phyloP scores from a whole-genome alignment of 2,329 filamentous ascomycete genomes.

The Pochonia chlamydosporia region DNA sequence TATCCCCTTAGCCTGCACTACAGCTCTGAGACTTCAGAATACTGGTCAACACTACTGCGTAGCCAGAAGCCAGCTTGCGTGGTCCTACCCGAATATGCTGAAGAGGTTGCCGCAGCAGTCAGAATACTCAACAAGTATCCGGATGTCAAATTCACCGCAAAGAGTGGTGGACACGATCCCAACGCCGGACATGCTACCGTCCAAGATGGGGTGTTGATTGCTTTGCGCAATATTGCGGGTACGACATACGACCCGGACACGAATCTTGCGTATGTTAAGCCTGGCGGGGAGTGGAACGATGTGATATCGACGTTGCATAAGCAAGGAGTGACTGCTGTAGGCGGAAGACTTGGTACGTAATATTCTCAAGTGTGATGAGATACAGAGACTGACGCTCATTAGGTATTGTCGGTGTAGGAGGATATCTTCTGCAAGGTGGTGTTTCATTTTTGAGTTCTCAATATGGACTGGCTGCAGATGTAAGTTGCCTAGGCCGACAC shows the following conservation, averaged over 20 bases:
- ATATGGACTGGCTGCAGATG: conserved; percentile 21
- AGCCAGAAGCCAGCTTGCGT: conserved; percentile 29
- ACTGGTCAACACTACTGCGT: conserved; percentile 27
- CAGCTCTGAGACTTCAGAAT: conserved; percentile 6
- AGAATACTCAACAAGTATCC: conserved; percentile 22
- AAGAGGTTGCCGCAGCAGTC: conserved; percentile 27
- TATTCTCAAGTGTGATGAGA: too few species aligned
- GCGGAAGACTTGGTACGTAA: too few species aligned
- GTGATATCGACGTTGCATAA: conserved; percentile 27
- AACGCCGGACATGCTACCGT: conserved; percentile 27
- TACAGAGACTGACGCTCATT: too few species aligned
- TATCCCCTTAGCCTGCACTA: too few species aligned
- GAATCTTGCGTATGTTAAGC: conserved; percentile 29
- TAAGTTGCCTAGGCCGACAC: conserved; percentile 9
- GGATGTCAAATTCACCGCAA: conserved; percentile 28
- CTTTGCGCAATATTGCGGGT: conserved; percentile 26
- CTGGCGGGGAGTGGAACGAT: conserved; percentile 33
- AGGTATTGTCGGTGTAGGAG: conserved; percentile 22
- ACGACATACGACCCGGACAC: conserved; percentile 26
- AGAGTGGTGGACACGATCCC: conserved; percentile 33
- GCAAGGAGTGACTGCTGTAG: conserved; percentile 27
- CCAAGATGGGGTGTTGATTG: conserved; percentile 30
- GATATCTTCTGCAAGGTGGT: conserved; percentile 20
- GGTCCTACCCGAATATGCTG: conserved; percentile 24
- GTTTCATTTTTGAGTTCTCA: conserved; percentile 23